These are phyloP conservation scores for Aspergillus sp. DNA, from an alignment of 2,329 filamentous ascomycete species.

Conservation along the genomic window DNA sequence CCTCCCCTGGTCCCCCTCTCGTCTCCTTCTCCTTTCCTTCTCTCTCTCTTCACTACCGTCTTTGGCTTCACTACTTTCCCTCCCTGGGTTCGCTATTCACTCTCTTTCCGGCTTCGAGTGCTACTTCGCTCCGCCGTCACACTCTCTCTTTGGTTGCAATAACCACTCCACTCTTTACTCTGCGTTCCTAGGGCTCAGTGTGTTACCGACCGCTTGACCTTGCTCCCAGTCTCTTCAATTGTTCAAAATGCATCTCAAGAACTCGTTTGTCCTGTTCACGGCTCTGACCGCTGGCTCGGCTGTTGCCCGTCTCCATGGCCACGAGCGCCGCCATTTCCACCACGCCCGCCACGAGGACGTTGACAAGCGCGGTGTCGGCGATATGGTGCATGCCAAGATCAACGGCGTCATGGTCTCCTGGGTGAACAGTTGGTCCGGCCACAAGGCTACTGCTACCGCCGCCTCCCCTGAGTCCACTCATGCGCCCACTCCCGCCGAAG, in stretches of 20 bases:
- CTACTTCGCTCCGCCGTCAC: background rate
- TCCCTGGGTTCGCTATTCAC: constrained; percentile 6
- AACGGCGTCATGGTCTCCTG: constrained; percentile 25
- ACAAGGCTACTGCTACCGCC: constrained; percentile 6
- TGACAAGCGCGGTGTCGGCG: constrained; percentile 24
- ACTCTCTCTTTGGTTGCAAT: constrained; percentile 1
- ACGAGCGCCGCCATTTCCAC: constrained; percentile 30
- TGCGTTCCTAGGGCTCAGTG: constrained; percentile 3
- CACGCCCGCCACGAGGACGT: constrained; percentile 1
- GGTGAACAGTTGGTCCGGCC: constrained; percentile 27
- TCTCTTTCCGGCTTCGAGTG: constrained; percentile 11
- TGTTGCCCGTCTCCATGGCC: constrained; percentile 28
- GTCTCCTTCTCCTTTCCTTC: constrained; percentile 3
- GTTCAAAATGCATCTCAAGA: constrained; percentile 30
- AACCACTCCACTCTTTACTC: constrained; percentile 9
- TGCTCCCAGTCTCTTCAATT: background rate
- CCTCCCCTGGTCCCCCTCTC: constrained; percentile 2
- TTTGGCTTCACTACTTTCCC: constrained; percentile 3
- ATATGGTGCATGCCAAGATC: constrained; percentile 24
- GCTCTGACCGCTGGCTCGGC: constrained; percentile 29
- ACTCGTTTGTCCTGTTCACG: constrained; percentile 26
- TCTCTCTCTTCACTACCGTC: constrained; percentile 1
- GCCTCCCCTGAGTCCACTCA: constrained; percentile 10
- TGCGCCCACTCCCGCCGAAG: constrained; percentile 2
- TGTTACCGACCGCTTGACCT: background rate